Conservation (phyloP, 2,329 filamentous ascomycete genomes). For the Colletotrichum graminicola region DNA sequence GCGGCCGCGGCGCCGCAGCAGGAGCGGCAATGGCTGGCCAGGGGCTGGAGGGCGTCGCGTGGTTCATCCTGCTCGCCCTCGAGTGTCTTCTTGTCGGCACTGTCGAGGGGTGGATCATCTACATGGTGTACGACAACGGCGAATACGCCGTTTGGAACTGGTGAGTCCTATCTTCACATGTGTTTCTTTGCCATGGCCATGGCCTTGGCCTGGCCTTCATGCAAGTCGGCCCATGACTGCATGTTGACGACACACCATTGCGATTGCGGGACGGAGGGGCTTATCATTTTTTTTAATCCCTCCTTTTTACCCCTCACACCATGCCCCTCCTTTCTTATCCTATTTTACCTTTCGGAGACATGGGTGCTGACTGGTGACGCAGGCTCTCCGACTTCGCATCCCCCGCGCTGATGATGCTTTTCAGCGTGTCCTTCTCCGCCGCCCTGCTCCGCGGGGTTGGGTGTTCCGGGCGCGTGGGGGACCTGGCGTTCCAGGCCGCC, state of each 20-base stretch:
- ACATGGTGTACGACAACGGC: conserved; percentile 44
- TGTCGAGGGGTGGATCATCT: conserved; percentile 47
- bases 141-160: conserved; percentile 46
- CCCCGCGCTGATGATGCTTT: conserved; percentile 70
- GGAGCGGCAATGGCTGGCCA: conserved; percentile 2
- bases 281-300: neutral
- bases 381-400: conserved; percentile 35
- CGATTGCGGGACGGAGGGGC: too few relatives aligned
- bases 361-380: conserved; percentile 3
- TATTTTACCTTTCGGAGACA: neutral
- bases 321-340: neutral
- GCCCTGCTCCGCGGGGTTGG: conserved; percentile 24
- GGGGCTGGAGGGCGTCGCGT: conserved; percentile 39
- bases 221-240: neutral
- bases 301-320: neutral
- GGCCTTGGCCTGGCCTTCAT: fast-evolving
- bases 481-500: conserved; percentile 32
- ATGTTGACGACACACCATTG: neutral
- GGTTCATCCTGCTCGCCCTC: conserved; percentile 47
- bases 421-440: conserved; percentile 83
- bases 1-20: neutral
- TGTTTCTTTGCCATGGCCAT: neutral
- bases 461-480: conserved; percentile 4
- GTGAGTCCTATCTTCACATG: conserved; percentile 32
- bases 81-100: conserved; percentile 46